phyloP scores from a whole-genome alignment of 2,329 filamentous ascomycete species.

The Colletotrichum echinochloae region DNA sequence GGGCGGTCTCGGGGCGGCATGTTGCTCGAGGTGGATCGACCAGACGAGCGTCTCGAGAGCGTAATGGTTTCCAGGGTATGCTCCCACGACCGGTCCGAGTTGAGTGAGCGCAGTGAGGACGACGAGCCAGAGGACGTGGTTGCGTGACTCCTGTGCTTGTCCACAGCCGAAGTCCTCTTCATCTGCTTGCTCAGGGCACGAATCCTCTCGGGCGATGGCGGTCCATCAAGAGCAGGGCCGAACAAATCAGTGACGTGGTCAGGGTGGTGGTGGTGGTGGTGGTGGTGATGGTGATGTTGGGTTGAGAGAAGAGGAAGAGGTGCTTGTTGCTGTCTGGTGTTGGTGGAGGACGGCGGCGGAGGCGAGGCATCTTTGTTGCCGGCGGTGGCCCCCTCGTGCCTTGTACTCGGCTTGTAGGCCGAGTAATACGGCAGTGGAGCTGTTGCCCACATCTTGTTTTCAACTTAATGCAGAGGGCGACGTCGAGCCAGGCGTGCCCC shows the following conservation, averaged over 20 bases:
- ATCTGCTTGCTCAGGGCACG: constrained; percentile 70
- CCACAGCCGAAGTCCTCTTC: constrained; percentile 63
- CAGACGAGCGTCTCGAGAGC: constrained; percentile 68
- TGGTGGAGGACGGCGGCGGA: constrained; percentile 27
- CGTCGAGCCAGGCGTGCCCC: constrained; percentile 39
- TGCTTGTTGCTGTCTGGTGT: neutral
- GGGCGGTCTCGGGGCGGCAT: constrained; percentile 65
- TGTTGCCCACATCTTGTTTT: constrained; percentile 41
- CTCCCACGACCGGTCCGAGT: constrained; percentile 63
- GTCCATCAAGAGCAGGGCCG: constrained; percentile 70
- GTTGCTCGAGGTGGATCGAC: constrained; percentile 65
- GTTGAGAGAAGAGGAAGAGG: constrained; percentile 30
- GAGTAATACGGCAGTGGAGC: constrained; percentile 43
- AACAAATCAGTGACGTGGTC: constrained; percentile 58
- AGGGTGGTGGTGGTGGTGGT: constrained; percentile 24
- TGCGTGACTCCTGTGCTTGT: constrained; percentile 60
- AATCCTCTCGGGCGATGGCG: constrained; percentile 70
- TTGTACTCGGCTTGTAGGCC: constrained; percentile 39
- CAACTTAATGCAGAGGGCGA: constrained; percentile 41
- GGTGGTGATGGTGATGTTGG: constrained; percentile 18
- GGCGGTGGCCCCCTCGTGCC: constrained; percentile 22
- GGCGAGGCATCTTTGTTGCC: constrained; percentile 39
- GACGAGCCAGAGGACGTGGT: constrained; percentile 68
- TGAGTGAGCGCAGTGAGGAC: constrained; percentile 60
- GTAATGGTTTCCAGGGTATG: constrained; percentile 59